Conservation (phyloP, 495 filamentous ascomycete species). For the Tuber borchii region DNA sequence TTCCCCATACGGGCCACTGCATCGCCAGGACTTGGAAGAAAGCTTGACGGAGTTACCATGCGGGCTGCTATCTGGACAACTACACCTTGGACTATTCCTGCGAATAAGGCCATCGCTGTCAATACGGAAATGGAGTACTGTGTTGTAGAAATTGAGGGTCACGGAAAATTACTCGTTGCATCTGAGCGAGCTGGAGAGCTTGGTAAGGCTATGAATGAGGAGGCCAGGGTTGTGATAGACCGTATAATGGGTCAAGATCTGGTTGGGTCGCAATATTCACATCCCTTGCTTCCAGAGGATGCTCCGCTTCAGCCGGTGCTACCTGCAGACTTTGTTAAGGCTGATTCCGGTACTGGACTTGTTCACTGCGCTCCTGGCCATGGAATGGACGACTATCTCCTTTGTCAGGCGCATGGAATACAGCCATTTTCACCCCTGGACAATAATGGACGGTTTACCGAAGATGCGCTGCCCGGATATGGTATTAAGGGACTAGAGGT, state of each 20-base stretch:
- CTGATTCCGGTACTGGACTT: constrained; percentile 78
- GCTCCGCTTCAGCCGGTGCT: constrained; percentile 61
- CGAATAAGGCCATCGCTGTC: constrained; percentile 83
- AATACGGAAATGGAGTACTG: constrained; percentile 65
- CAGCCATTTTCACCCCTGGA: constrained; percentile 72
- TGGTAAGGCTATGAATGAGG: constrained; percentile 39
- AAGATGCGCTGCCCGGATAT: constrained; percentile 63
- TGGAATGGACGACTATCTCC: constrained; percentile 91
- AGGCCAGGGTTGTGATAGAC: constrained; percentile 12
- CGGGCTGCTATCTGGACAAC: constrained; percentile 92
- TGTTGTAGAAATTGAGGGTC: constrained; percentile 53
- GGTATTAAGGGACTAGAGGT: constrained; percentile 58
- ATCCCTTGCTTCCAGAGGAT: constrained; percentile 53
- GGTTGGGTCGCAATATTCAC: constrained; percentile 58
- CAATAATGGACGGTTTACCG: constrained; percentile 69
- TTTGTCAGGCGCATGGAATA: constrained; percentile 62
- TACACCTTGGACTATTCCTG: constrained; percentile 93
- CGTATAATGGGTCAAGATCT: constrained; percentile 61
- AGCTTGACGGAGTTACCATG: constrained; percentile 46
- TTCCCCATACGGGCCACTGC: constrained; percentile 55
- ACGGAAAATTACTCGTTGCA: constrained; percentile 60
- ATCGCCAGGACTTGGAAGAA: neutral
- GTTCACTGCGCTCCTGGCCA: constrained; percentile 94
- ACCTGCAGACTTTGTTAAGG: constrained; percentile 76
- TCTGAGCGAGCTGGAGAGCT: constrained; percentile 58